A percentile compares a stretch with the other conserved stretches of the same genome.
These are phyloP conservation scores for Nakazawaea pomicola DNA, from an alignment of 805 yeast genomes.

Conservation along the genomic window DNA sequence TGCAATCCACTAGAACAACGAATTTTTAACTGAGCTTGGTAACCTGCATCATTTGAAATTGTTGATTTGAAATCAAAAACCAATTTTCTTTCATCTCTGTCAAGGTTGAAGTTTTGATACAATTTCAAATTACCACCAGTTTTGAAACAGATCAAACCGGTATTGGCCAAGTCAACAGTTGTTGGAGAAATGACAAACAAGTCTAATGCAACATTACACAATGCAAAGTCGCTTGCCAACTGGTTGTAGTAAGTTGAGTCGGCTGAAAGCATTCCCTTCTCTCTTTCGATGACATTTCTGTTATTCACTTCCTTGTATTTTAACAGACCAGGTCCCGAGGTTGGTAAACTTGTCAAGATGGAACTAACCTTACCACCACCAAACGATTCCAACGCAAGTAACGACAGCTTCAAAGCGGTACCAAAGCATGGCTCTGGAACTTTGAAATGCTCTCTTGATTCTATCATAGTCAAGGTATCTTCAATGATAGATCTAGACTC, in stretches of 20 bases:
- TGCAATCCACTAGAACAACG: slow-evolving; percentile 88
- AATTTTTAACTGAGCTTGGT: slow-evolving; percentile 76
- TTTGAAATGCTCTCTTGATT: slow-evolving; percentile 36
- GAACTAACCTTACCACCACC: slow-evolving; percentile 87
- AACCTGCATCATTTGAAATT: slow-evolving; percentile 52
- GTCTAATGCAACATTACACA: slow-evolving; percentile 67
- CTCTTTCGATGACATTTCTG: slow-evolving; percentile 33
- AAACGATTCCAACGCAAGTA: slow-evolving; percentile 48
- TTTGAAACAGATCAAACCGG: slow-evolving; percentile 55
- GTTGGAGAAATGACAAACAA: slow-evolving; percentile 63
- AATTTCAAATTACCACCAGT: slow-evolving; percentile 69
- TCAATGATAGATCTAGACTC: slow-evolving; percentile 63
- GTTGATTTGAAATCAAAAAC: slow-evolving; percentile 55
- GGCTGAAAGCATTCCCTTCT: slow-evolving; percentile 48
- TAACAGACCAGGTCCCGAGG: slow-evolving; percentile 74
- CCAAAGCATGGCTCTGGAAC: slow-evolving; percentile 70
- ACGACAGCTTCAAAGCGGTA: slow-evolving; percentile 68
- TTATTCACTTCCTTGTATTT: slow-evolving; percentile 33
- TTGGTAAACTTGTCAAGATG: slow-evolving; percentile 64
- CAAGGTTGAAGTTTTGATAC: slow-evolving; percentile 63
- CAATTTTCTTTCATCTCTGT: slow-evolving; percentile 64
- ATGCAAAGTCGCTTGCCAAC: slow-evolving; percentile 51
- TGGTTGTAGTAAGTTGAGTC: slow-evolving; percentile 58
- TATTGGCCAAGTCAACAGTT: slow-evolving; percentile 67
- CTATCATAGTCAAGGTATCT: slow-evolving; percentile 59